A percentile compares a stretch with the other conserved stretches of the same genome.
phyloP scores from a whole-genome alignment of 2,329 filamentous ascomycete species.

The Venturia pyrina region DNA sequence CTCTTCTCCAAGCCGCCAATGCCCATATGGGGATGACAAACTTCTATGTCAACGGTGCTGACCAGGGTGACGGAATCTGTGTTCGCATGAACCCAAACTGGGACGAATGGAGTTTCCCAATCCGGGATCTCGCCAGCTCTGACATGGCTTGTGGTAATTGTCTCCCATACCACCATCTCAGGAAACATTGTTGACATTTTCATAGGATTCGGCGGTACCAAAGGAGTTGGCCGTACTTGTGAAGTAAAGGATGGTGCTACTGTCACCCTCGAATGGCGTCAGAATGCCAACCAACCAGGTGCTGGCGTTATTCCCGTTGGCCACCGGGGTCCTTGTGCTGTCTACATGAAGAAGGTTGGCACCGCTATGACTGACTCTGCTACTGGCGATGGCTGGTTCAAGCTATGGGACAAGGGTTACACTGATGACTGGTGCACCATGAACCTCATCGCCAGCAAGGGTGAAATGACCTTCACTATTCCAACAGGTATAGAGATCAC shows the following conservation, averaged over 20 bases:
- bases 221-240: conserved; percentile 40
- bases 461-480: background rate
- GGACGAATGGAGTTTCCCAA: conserved; percentile 35
- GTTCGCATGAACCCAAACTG: conserved; percentile 54
- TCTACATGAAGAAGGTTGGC: conserved; percentile 62
- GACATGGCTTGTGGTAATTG: conserved; percentile 62
- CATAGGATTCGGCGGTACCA: conserved; percentile 38
- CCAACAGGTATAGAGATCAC: background rate
- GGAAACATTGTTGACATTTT: background rate
- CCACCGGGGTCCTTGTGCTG: conserved; percentile 59
- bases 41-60: conserved; percentile 49
- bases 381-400: conserved; percentile 63
- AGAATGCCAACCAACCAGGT: conserved; percentile 45
- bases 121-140: conserved; percentile 41
- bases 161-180: background rate
- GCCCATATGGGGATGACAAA: conserved; percentile 57
- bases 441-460: conserved; percentile 33
- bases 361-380: conserved; percentile 42
- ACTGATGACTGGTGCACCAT: conserved; percentile 61
- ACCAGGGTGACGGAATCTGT: conserved; percentile 59
- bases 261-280: conserved; percentile 58
- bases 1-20: conserved; percentile 22
- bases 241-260: conserved; percentile 39
- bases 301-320: conserved; percentile 48
- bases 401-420: conserved; percentile 63